Base-by-base conservation (phyloP, 306 rosid species). In the Acacia crassicarpa region DNA sequence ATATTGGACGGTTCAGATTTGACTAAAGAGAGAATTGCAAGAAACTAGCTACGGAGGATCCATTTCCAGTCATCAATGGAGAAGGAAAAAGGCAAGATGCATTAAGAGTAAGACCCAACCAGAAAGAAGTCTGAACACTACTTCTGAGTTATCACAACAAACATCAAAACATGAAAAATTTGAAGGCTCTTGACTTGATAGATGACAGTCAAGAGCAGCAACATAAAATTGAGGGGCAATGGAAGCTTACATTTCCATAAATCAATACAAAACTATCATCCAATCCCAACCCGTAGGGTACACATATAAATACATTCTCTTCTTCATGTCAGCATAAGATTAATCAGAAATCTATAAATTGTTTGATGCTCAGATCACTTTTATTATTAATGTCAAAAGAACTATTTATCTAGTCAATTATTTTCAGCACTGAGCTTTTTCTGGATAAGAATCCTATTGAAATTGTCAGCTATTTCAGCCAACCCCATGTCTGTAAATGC, bases 401-500 rank as follows among this genome's bases (percentile, higher is more conserved):
- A 67, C 73, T 20, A 59, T 46, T 49, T 16, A 49, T 49, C 41
- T 15, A 16, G 72, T 84, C 63, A 82, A 81, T 80, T 75, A 46
- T 76, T 72, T 48, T 71, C 78, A 2, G 79, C 89, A 46, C 82
- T 80, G 40, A 82, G 85, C 63, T 88, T 89, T 49, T 89, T 93
- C 87, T 93, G 88, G 80, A 86, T 72, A 71, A 95, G 81, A 90
- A 92, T 77, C 80, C 56, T 66, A 61, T 85, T 79, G 46, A 95
- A 91, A 32, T 72, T 87, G 72, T 83, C 67, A 81, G 93, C 91
- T 74, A 56, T 70, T 70, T 88, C 96, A 9, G 38, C 67, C 20
- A 91, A 83, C 8, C 97, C 94, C 73, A 82, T 77, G 76, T 91
- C 91, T 10, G 81, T 62, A 72, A 95, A 93, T 74, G 91, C 95